Evolutionary conservation across 73 alveolate species (phyloP).

Genomic region (Stentor roeselii): DNA sequence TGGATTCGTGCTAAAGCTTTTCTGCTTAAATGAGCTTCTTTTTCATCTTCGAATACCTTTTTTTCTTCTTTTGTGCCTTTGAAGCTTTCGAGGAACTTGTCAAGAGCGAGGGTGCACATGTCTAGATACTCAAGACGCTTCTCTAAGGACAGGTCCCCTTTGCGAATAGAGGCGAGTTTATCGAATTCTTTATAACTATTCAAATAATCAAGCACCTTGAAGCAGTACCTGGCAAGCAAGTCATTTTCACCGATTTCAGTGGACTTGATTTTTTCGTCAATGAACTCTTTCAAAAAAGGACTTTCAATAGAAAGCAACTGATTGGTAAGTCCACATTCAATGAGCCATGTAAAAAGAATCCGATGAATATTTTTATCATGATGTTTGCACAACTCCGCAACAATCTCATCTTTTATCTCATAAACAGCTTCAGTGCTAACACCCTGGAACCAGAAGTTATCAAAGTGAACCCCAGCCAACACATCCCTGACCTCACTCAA

Average conservation of each 20-base stretch:
- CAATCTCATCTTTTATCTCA: neutral
- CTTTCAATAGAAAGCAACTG: neutral
- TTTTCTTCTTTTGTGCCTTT: neutral
- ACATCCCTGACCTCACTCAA: neutral
- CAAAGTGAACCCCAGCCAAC: neutral
- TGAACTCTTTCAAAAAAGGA: conserved; percentile 19
- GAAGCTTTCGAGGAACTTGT: neutral
- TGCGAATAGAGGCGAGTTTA: neutral
- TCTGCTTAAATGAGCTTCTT: neutral
- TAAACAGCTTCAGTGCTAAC: neutral
- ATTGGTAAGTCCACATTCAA: neutral
- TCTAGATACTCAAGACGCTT: neutral
- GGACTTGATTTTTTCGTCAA: neutral
- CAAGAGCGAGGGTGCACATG: neutral
- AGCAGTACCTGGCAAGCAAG: conserved; percentile 2
- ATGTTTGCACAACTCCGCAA: neutral
- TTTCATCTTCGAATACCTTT: neutral
- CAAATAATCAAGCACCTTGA: neutral
- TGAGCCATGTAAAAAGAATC: conserved; percentile 6
- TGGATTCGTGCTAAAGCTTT: conserved; percentile 20
- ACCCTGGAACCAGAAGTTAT: neutral
- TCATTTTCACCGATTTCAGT: neutral
- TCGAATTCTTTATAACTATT: neutral
- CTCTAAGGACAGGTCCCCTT: neutral
- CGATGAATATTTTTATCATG: neutral